Base-by-base conservation (phyloP, 2,329 filamentous ascomycete species). In the Paecilomyces sp. region DNA sequence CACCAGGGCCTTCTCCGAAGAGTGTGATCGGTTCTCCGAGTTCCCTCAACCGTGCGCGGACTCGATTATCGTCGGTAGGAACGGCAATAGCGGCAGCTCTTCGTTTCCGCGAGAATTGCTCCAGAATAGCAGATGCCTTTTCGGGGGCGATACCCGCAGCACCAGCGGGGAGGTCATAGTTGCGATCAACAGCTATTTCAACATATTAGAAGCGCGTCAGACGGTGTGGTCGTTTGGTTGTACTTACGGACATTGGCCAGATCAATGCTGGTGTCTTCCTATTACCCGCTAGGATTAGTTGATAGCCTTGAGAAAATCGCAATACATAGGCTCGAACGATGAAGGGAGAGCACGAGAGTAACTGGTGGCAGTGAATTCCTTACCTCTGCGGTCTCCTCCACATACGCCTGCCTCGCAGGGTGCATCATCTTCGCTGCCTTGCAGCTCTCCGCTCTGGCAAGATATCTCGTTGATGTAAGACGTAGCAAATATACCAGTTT, bases 1-100 rank as follows among this genome's bases (percentile, higher is more conserved):
- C 93, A 28, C 85, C 87, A 1, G 88, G 88, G 0, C 90, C 91
- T 77, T 99, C 94, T 60, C 92, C 94, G 65, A 99, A 99, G 0
- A 97, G 82, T 0, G 93, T 99, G 58, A 97, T 87, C 11, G 94
- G 94, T 71, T 99, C 90, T n/a, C 90, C 91, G 64, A 96, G 82
- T 68, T 94, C 89, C 65, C 94, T 87, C 61, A 97, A 83, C 65
- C 85, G 87, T 41, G 86, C 82, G 62, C 92, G 89, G 55, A 99
- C 92, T 68, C 90, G 86, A 62, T 84, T 87, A 79, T 99, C 94
- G 73, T 97, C 92, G 58, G 95, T 99, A 0, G 93, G 94, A 3
- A 99, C 94, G 12, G 90, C 88, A 67, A 97, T 90, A 11, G 89
- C 89, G 18, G 92, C 92, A 11, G 92, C 92, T 70, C 91, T 85